A percentile compares a stretch with the other conserved stretches of the same genome.
Conservation (phyloP, 805 yeast genomes). For the Hanseniaspora meyeri region DNA sequence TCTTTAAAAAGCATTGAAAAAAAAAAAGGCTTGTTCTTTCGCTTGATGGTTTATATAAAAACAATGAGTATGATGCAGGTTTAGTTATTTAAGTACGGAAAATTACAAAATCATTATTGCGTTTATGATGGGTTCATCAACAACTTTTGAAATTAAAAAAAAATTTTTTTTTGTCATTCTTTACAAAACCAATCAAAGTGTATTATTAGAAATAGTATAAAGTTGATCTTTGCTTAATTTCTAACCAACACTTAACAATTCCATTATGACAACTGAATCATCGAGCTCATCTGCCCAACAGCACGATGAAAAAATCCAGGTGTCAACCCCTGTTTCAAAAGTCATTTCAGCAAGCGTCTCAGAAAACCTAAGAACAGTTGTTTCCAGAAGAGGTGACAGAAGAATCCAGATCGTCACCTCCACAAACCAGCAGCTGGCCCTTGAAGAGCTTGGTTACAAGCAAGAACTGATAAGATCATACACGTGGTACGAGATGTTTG, state of each 20-base stretch:
- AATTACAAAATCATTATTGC: too few species aligned
- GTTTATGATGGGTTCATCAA: too few species aligned
- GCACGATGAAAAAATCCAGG: background rate
- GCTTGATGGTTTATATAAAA: background rate
- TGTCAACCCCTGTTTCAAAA: background rate
- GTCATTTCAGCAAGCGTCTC: background rate
- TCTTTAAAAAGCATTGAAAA: too few species aligned
- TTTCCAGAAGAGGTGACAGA: slow-evolving; percentile 18
- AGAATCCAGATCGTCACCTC: slow-evolving; percentile 17
- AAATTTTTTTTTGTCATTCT: too few species aligned
- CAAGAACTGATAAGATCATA: slow-evolving; percentile 52
- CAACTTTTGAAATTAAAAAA: too few species aligned
- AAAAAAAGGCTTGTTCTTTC: background rate
- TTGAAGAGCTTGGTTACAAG: slow-evolving; percentile 44
- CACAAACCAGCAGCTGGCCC: slow-evolving; percentile 17
- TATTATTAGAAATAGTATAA: too few species aligned
- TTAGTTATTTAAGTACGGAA: too few species aligned
- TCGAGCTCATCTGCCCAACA: background rate
- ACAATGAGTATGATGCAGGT: too few species aligned
- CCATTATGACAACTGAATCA: background rate
- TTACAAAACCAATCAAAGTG: too few species aligned
- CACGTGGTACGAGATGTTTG: slow-evolving; percentile 49
- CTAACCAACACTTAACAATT: too few species aligned
- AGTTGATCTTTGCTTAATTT: too few species aligned
- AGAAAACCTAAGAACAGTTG: slow-evolving; percentile 15